Percentiles rank a stretch among this genome's conserved stretches.
Conservation (phyloP, 2,329 filamentous ascomycete species). For the Moelleriella libera region DNA sequence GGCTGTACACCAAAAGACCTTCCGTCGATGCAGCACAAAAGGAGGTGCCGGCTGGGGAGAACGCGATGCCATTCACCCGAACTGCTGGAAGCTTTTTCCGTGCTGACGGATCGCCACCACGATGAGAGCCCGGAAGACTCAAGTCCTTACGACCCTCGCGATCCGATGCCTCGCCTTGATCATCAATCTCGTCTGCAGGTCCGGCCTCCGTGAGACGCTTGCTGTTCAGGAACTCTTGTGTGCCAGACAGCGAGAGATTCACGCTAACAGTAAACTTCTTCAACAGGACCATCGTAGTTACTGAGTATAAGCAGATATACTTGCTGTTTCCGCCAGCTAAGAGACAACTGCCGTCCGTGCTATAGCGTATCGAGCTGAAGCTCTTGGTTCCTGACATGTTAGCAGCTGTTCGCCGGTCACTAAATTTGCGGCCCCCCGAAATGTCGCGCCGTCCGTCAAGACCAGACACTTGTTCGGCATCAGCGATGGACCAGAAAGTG, state of each 20-base stretch:
- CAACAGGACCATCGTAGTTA: slow-evolving; percentile 75
- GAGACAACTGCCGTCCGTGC: slow-evolving; percentile 80
- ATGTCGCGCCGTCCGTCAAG: slow-evolving; percentile 85
- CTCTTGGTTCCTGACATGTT: slow-evolving; percentile 83
- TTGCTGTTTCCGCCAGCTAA: slow-evolving; percentile 93
- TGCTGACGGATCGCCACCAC: slow-evolving; percentile 67
- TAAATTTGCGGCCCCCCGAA: slow-evolving; percentile 78
- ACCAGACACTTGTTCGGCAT: slow-evolving; percentile 73
- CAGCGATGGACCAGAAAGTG: slow-evolving; percentile 85
- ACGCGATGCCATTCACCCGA: slow-evolving; percentile 69
- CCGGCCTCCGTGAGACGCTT: slow-evolving; percentile 83
- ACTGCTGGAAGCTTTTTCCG: slow-evolving; percentile 70
- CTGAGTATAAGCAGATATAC: slow-evolving; percentile 96
- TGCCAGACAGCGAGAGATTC: slow-evolving; percentile 90
- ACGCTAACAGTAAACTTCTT: slow-evolving; percentile 94
- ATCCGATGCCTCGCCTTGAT: slow-evolving; percentile 78
- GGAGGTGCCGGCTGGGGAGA: slow-evolving; percentile 74
- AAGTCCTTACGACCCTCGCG: slow-evolving; percentile 70
- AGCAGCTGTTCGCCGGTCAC: slow-evolving; percentile 80
- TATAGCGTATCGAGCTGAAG: slow-evolving; percentile 80
- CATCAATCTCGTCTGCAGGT: slow-evolving; percentile 70
- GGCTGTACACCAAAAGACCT: slow-evolving; percentile 81
- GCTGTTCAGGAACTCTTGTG: slow-evolving; percentile 94
- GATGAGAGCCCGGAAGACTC: slow-evolving; percentile 70
- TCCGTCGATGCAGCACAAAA: slow-evolving; percentile 96